Conservation (phyloP, 176 grass and related monocot genomes). For the Saccharum spontaneum region DNA sequence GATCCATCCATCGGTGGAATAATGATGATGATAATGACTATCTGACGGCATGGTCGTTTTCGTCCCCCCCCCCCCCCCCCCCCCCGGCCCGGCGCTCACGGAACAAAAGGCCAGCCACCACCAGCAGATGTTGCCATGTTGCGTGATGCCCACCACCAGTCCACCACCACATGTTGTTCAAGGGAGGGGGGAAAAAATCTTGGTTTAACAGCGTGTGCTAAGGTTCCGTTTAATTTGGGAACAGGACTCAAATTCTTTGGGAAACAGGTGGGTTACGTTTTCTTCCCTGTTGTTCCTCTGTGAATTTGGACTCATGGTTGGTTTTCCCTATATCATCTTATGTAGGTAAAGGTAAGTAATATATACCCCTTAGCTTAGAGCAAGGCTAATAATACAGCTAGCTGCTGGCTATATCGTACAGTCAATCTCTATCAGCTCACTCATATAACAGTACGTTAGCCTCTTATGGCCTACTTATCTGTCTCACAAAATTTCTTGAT, state of each 20-base stretch:
- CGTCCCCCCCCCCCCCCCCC: neutral
- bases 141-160: neutral
- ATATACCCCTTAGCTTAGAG: too few species aligned
- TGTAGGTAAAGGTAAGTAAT: too few species aligned
- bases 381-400: too few species aligned
- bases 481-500: too few species aligned
- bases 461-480: too few species aligned
- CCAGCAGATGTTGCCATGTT: neutral
- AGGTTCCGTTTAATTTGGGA: neutral
- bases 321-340: too few species aligned
- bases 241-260: too few species aligned
- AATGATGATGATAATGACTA: slow-evolving; percentile 34
- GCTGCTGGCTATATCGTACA: too few species aligned
- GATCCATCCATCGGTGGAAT: neutral
- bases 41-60: slow-evolving; percentile 46
- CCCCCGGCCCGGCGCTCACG: neutral
- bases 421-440: too few species aligned
- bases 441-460: too few species aligned
- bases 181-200: neutral
- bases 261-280: too few species aligned
- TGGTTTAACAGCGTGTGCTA: neutral
- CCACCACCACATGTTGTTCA: neutral
- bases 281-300: too few species aligned
- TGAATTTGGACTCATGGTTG: neutral
- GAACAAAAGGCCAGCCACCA: neutral